Percentiles rank a stretch among this genome's conserved stretches.
Evolutionary conservation across 495 filamentous ascomycete species (phyloP).

Genomic region (Penicillium longicatenatum): DNA sequence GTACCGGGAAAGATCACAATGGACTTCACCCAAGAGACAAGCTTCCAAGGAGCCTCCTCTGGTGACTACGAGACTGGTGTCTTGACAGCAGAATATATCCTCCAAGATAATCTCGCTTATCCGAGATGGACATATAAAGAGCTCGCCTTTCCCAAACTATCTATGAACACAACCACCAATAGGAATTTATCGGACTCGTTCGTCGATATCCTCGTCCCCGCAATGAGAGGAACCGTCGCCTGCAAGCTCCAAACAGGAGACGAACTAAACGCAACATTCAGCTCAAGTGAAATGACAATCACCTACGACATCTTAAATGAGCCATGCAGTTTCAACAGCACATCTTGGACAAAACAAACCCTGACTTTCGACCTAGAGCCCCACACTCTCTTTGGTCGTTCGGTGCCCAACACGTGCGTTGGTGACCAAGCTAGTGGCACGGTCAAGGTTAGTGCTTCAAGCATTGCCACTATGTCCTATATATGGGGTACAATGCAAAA

Average conservation of each 20-base stretch:
- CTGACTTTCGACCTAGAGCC: neutral
- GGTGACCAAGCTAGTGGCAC: neutral
- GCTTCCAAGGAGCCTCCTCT: neutral
- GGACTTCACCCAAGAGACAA: slow-evolving; percentile 11
- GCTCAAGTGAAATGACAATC: neutral
- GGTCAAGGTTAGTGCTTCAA: neutral
- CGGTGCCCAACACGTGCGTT: neutral
- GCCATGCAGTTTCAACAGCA: neutral
- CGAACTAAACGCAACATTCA: neutral
- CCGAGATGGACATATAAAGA: slow-evolving; percentile 16
- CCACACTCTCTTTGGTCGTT: neutral
- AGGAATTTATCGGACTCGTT: neutral
- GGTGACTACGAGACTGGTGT: neutral
- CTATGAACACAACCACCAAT: neutral
- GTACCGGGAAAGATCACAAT: neutral
- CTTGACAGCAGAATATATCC: slow-evolving; percentile 1
- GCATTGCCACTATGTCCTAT: neutral
- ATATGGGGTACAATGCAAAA: slow-evolving; percentile 6
- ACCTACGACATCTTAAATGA: neutral
- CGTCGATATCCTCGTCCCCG: slow-evolving; percentile 4
- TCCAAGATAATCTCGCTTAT: slow-evolving; percentile 11
- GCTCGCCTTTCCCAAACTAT: slow-evolving; percentile 10
- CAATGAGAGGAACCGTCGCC: neutral
- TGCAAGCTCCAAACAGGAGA: neutral
- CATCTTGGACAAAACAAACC: neutral